Percentiles rank a stretch among this genome's conserved stretches.
These are phyloP conservation scores for Celoporthe dispersa DNA, from an alignment of 2,329 filamentous ascomycete species.

Conservation along the genomic window DNA sequence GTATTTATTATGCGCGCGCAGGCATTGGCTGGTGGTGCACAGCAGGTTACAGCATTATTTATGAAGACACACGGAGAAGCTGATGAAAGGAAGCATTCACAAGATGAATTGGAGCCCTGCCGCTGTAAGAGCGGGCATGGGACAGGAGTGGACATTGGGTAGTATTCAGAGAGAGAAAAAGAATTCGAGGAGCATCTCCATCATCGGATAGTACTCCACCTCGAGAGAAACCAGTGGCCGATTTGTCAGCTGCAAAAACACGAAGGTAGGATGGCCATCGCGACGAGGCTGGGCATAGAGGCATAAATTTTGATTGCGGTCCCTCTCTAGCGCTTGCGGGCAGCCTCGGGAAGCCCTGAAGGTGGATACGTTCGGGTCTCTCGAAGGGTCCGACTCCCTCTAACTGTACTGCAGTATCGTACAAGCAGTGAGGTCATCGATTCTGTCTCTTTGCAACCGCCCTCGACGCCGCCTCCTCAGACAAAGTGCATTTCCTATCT, in stretches of 20 bases:
- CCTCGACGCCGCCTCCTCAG: neutral
- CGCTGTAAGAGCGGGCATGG: neutral
- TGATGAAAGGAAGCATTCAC: neutral
- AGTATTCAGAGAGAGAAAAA: neutral
- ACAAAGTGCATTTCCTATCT: neutral
- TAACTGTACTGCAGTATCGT: neutral
- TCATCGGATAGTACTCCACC: neutral
- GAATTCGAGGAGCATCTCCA: slow-evolving; percentile 6
- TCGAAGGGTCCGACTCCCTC: neutral
- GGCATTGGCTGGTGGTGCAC: neutral
- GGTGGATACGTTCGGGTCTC: neutral
- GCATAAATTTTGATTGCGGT: neutral
- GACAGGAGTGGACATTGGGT: neutral
- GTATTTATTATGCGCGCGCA: neutral
- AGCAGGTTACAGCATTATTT: neutral
- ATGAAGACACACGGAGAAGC: neutral
- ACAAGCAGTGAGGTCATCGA: neutral
- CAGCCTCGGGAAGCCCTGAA: neutral
- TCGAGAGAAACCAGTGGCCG: neutral
- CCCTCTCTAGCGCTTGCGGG: neutral
- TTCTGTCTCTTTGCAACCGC: neutral
- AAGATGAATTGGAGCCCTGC: neutral
- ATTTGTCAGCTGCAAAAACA: slow-evolving; percentile 5
- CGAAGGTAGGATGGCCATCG: neutral
- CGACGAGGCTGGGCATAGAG: neutral